phyloP scores from a whole-genome alignment of 2,329 filamentous ascomycete species.

The Claviceps quebecensis region DNA sequence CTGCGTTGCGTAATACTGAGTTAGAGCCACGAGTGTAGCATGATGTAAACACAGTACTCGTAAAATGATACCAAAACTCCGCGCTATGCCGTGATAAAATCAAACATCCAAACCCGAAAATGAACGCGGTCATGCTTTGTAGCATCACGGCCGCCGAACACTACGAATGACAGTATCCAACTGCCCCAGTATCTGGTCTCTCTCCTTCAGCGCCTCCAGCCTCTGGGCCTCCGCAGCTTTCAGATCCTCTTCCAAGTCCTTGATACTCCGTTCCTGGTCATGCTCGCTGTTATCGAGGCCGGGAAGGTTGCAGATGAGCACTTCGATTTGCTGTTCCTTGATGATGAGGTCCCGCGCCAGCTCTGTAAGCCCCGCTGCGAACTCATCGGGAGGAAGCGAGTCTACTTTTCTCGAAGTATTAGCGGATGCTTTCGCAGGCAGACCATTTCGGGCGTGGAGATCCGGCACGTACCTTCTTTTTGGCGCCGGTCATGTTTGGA shows the following conservation, averaged over 20 bases:
- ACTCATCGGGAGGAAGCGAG: slow-evolving; percentile 47
- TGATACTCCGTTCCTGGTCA: slow-evolving; percentile 57
- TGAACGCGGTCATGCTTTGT: not conserved
- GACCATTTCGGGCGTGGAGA: not conserved
- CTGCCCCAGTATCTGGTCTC: slow-evolving; percentile 43
- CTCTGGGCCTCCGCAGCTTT: slow-evolving; percentile 48
- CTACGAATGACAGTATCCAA: slow-evolving; percentile 48
- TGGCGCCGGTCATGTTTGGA: slow-evolving; percentile 39
- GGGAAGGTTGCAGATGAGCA: slow-evolving; percentile 59
- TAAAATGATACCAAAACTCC: slow-evolving; percentile 12
- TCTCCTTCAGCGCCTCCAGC: slow-evolving; percentile 49
- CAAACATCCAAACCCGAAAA: not conserved
- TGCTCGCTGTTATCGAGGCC: slow-evolving; percentile 66
- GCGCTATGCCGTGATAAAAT: slow-evolving; percentile 11
- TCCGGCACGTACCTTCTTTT: slow-evolving; percentile 29
- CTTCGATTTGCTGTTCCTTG: slow-evolving; percentile 74
- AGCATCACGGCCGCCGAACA: slow-evolving; percentile 40
- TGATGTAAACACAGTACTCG: not conserved
- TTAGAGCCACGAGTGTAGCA: too few relatives aligned
- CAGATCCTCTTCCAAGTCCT: slow-evolving; percentile 50
- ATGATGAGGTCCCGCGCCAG: slow-evolving; percentile 62
- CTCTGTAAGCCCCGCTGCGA: slow-evolving; percentile 54
- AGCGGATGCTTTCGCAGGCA: slow-evolving; percentile 1
- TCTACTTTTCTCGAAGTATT: slow-evolving; percentile 30
- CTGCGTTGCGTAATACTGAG: too few relatives aligned